Conservation (phyloP, 768 basidiomycete species). For the Peribolospora kevripleyi region DNA sequence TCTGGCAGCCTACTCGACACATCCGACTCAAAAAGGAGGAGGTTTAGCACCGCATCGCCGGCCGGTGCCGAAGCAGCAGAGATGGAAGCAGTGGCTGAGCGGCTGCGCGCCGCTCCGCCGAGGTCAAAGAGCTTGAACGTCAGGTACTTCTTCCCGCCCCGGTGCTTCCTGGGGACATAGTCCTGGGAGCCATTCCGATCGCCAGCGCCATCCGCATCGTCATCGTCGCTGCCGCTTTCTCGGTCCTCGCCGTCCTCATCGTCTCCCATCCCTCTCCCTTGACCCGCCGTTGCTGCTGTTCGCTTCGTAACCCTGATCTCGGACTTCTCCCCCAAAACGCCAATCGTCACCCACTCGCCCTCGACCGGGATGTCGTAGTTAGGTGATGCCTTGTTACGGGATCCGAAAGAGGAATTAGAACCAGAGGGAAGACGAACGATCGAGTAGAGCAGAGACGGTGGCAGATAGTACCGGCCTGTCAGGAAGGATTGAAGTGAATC, state of each 20-base stretch:
- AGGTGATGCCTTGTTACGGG: constrained; percentile 24
- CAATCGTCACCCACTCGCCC: constrained; percentile 88
- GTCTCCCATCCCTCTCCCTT: constrained; percentile 6
- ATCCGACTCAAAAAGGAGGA: constrained; percentile 78
- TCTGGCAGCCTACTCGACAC: constrained; percentile 24
- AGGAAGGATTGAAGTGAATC: constrained; percentile 59
- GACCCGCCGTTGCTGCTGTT: constrained; percentile 16
- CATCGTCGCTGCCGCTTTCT: not conserved
- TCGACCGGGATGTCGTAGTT: constrained; percentile 67
- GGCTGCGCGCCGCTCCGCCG: constrained; percentile 32
- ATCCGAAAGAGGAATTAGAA: constrained; percentile 18
- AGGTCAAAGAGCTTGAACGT: constrained; percentile 66
- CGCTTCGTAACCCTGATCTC: constrained; percentile 49
- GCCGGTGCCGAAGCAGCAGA: too few relatives aligned
- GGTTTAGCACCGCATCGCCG: constrained; percentile 59
- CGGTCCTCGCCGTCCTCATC: not conserved
- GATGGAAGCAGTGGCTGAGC: too few relatives aligned
- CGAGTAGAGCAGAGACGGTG: constrained; percentile 73
- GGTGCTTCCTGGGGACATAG: constrained; percentile 15
- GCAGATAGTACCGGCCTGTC: constrained; percentile 57
- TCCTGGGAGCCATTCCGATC: not conserved
- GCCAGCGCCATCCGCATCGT: constrained; percentile 2
- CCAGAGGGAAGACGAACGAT: constrained; percentile 49
- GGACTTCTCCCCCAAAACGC: constrained; percentile 77
- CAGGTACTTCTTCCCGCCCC: constrained; percentile 52